phyloP scores from a whole-genome alignment of 208 protist species.

The Acanthamoeba sp. region DNA sequence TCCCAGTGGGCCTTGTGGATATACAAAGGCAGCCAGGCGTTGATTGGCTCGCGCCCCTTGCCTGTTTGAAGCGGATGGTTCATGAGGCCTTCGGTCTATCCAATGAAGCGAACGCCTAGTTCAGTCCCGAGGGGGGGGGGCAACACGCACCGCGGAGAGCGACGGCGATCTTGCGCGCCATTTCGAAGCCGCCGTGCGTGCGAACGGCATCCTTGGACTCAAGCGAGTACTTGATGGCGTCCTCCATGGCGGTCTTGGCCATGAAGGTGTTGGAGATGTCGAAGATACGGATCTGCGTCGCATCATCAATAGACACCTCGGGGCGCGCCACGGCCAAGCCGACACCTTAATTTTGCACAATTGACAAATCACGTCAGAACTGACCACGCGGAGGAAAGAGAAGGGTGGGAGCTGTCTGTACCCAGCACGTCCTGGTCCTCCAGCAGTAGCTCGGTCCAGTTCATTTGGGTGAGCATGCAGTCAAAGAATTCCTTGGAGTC shows the following conservation, averaged over 20 bases:
- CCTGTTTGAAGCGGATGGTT: too few relatives aligned
- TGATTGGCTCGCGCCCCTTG: constrained; percentile 81
- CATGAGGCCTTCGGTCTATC: too few relatives aligned
- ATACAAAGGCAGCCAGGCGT: constrained; percentile 79
- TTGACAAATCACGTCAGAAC: too few relatives aligned
- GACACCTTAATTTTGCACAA: not conserved
- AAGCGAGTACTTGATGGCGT: constrained; percentile 76
- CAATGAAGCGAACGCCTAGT: too few relatives aligned
- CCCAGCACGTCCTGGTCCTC: constrained; percentile 62
- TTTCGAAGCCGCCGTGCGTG: constrained; percentile 79
- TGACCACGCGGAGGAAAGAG: too few relatives aligned
- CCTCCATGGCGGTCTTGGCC: constrained; percentile 78
- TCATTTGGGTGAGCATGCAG: constrained; percentile 72
- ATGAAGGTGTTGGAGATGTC: constrained; percentile 77
- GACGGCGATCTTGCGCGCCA: constrained; percentile 62
- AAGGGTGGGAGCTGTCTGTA: not conserved
- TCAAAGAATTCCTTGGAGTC: constrained; percentile 48
- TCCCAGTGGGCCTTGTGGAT: constrained; percentile 77
- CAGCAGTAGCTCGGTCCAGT: constrained; percentile 77
- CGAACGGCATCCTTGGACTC: constrained; percentile 62
- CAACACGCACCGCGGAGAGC: constrained; percentile 15
- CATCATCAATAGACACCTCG: constrained; percentile 74
- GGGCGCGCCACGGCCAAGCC: not conserved
- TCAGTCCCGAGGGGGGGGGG: too few relatives aligned
- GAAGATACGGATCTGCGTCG: constrained; percentile 80